Percentiles rank a stretch among this genome's conserved stretches.
Conservation (phyloP, 305 asterid genomes). For the Fraxinus floribunda region DNA sequence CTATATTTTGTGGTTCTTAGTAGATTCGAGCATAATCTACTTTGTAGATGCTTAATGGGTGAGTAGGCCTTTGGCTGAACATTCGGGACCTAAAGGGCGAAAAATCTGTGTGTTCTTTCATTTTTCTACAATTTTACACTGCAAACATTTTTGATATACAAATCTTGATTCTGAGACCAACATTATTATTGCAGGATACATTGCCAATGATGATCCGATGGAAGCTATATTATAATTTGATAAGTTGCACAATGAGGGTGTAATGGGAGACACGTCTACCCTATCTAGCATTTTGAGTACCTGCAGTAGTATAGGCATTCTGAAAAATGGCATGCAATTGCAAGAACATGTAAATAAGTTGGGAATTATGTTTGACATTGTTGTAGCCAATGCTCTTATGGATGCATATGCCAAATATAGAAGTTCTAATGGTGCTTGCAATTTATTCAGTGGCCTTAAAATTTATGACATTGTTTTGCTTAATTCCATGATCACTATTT, state of each 20-base stretch:
- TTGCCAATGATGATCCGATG: conserved; percentile 33
- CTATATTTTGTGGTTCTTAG: neutral
- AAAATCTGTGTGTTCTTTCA: too few species aligned
- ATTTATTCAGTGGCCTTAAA: conserved; percentile 51
- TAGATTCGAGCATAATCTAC: too few species aligned
- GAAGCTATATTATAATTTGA: conserved; percentile 51
- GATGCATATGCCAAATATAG: conserved; percentile 75
- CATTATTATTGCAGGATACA: too few species aligned
- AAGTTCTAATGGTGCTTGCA: conserved; percentile 49
- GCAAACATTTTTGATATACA: too few species aligned
- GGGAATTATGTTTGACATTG: conserved; percentile 48
- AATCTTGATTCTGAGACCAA: too few species aligned
- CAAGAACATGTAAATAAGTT: neutral
- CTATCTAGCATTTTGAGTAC: conserved; percentile 60
- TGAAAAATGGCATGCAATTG: conserved; percentile 24
- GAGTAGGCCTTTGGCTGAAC: neutral
- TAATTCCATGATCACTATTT: conserved; percentile 69
- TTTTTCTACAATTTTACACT: too few species aligned
- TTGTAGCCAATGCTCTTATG: conserved; percentile 60
- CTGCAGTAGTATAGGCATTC: conserved; percentile 46
- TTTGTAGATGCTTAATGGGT: neutral
- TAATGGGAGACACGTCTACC: conserved; percentile 51
- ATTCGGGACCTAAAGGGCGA: neutral
- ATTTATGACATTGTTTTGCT: conserved; percentile 58
- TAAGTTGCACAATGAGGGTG: conserved; percentile 48